Conservation (phyloP, 768 basidiomycete genomes). For the Tremella fuciformis region DNA sequence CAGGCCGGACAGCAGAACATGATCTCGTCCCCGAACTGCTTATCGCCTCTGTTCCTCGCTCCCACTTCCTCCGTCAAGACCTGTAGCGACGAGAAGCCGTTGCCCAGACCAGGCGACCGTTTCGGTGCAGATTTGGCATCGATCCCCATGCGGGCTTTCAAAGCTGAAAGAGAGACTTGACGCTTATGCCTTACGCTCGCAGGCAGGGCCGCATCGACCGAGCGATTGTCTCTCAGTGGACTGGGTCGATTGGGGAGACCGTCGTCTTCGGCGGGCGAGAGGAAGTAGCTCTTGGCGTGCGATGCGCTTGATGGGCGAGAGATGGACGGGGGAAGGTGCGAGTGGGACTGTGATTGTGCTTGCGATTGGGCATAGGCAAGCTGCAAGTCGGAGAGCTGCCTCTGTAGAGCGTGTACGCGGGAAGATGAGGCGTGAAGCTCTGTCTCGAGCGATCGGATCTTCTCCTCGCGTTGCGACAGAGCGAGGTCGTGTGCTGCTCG, state of each 20-base stretch:
- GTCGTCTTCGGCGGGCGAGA: slow-evolving; percentile 18
- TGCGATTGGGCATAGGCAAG: slow-evolving; percentile 12
- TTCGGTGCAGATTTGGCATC: not conserved
- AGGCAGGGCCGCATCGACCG: slow-evolving; percentile 44
- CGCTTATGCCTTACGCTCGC: slow-evolving; percentile 46
- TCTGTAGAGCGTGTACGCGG: slow-evolving; percentile 36
- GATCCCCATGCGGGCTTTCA: slow-evolving; percentile 49
- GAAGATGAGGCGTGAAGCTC: slow-evolving; percentile 32
- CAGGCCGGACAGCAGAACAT: slow-evolving; percentile 50
- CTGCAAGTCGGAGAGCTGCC: slow-evolving; percentile 42
- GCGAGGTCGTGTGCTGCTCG: slow-evolving; percentile 17
- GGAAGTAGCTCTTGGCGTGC: slow-evolving; percentile 14
- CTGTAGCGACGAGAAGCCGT: no score
- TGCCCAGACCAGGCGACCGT: no score
- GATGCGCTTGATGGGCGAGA: slow-evolving; percentile 4
- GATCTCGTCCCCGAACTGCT: slow-evolving; percentile 50
- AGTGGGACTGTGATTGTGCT: not conserved
- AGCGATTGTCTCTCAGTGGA: not conserved
- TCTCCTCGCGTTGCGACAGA: slow-evolving; percentile 25
- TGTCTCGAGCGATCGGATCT: slow-evolving; percentile 31
- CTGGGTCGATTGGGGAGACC: not conserved
- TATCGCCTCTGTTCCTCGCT: not conserved
- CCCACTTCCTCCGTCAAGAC: slow-evolving; percentile 5
- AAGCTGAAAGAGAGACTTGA: slow-evolving; percentile 43
- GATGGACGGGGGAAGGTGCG: not conserved